Base-by-base conservation (phyloP, 169 alveolate species). In the Theileria orientalis region DNA sequence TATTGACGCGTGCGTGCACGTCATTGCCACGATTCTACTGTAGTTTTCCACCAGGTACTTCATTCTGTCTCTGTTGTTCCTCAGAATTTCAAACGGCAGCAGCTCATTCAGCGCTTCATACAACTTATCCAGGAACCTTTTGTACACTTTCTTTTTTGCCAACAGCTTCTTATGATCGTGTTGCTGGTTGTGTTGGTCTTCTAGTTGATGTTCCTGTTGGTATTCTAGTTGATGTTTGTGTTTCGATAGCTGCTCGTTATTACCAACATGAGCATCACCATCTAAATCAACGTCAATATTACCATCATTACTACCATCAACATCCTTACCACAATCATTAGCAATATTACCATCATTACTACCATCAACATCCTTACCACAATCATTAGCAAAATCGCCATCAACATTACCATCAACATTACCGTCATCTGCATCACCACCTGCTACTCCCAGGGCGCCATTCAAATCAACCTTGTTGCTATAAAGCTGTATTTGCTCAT, bases 1-100 rank as follows among this genome's bases (percentile, higher is more conserved):
- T 32, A 95, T 80, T n/a, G 98, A 96, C 6, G 98, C 98, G 74
- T 95, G 98, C 40, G 99, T 96, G 69, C 98, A 94, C 14, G 99
- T 96, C 96, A 96, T 91, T 5, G 98, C 99, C 19, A 96, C 87
- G 47, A 96, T 92, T 72, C 96, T 91, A 3, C 98, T 95, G 59
- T 94, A 94, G 64, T 87, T 86, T 64, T 96, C 93, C 67, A 96
- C 90, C 67, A 96, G 87, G 74, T 88, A 94, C 79, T 91, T 88
- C 27, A 96, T 95, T n/a, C 99, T 85, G 72, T 96, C 98, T 16
- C 83, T 72, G 46, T 92, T 86, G 76, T 92, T 95, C 69, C 97
- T 90, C 76, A 96, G 83, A 66, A 96, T 90, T 74, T 96, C 99
- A 74, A 93, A 96, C 47, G 97, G 94, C 33, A 90, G 89, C 74